phyloP scores from a whole-genome alignment of 2,329 filamentous ascomycete species.

The Neonectria punicea region DNA sequence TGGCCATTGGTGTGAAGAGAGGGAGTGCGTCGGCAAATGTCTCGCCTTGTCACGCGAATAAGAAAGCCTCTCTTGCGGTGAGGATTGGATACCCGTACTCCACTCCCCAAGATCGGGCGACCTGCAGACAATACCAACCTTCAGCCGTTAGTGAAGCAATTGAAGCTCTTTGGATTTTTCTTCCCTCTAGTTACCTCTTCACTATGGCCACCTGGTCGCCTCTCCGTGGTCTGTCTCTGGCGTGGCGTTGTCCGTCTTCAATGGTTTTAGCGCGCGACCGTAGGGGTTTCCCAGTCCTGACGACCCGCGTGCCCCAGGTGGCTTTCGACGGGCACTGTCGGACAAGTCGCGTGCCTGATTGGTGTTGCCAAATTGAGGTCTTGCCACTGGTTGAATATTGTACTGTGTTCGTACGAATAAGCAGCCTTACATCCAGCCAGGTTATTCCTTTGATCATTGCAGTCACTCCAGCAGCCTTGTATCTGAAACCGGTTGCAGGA shows the following conservation, averaged over 20 bases:
- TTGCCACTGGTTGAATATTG: not conserved
- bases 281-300: not conserved
- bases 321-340: not conserved
- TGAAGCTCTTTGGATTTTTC: not conserved
- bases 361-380: not conserved
- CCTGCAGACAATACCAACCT: constrained; percentile 20
- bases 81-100: constrained; percentile 16
- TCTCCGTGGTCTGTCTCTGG: not conserved
- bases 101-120: constrained; percentile 15
- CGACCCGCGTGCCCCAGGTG: not conserved
- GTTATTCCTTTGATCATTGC: not conserved
- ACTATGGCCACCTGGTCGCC: not conserved
- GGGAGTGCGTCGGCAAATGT: constrained; percentile 6
- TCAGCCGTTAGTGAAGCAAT: constrained; percentile 5
- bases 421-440: not conserved
- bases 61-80: constrained; percentile 22
- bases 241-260: constrained; percentile 1
- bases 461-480: not conserved
- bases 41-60: constrained; percentile 26
- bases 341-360: not conserved
- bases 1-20: constrained; percentile 1
- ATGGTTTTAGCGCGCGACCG: not conserved
- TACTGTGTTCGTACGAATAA: not conserved
- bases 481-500: not conserved
- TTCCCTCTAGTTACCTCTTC: not conserved